phyloP scores from a whole-genome alignment of 306 rosid species.

The Medicago lupulina region DNA sequence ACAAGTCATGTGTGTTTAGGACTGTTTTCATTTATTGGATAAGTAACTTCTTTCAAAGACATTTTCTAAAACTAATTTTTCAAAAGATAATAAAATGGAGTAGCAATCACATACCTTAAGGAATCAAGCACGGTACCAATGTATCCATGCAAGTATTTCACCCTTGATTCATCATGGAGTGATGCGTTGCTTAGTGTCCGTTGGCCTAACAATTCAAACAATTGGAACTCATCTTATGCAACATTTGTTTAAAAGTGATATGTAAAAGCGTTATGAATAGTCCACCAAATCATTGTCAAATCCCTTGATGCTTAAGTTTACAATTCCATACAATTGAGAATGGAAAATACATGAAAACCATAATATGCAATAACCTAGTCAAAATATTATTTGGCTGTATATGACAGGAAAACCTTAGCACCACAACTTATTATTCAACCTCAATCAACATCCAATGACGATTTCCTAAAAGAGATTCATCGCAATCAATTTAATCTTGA shows the following conservation, averaged over 20 bases:
- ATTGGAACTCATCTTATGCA: background rate
- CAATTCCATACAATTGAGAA: background rate
- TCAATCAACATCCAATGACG: background rate
- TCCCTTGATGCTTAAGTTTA: background rate
- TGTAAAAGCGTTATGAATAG: background rate
- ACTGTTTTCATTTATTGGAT: background rate
- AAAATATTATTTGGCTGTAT: too few species aligned
- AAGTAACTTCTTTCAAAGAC: background rate
- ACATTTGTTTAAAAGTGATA: background rate
- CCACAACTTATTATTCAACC: background rate
- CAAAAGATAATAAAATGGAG: background rate
- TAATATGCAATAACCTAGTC: background rate
- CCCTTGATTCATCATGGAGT: slow-evolving; percentile 54
- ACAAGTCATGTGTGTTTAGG: background rate
- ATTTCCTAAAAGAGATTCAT: slow-evolving; percentile 5
- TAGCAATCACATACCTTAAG: slow-evolving; percentile 45
- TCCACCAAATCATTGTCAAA: slow-evolving; percentile 1
- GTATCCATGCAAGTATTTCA: slow-evolving; percentile 49
- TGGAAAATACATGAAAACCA: background rate
- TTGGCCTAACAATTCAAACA: slow-evolving; percentile 48
- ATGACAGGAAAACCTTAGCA: background rate
- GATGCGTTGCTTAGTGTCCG: slow-evolving; percentile 47
- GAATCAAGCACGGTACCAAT: slow-evolving; percentile 52
- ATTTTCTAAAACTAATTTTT: background rate
- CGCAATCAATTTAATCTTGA: background rate